Percentiles rank a stretch among this genome's conserved stretches.
These are phyloP conservation scores for Hymenotorrendiella dingleyae DNA, from an alignment of 2,329 filamentous ascomycete genomes.

Conservation along the genomic window DNA sequence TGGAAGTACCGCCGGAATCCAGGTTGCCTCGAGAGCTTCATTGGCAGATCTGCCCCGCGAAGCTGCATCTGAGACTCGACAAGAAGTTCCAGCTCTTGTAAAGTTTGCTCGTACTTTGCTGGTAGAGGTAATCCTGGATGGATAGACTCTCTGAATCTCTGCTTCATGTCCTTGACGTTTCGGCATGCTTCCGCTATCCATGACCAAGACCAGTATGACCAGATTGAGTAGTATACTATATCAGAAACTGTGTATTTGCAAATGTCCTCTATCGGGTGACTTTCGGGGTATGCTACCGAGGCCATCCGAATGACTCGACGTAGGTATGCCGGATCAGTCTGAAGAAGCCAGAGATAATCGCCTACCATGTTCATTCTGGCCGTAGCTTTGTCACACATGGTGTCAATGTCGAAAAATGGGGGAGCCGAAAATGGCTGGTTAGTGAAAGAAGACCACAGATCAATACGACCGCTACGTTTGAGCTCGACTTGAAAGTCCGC, in stretches of 20 bases:
- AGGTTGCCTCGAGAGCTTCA: neutral
- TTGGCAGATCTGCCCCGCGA: neutral
- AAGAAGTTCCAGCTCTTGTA: slow-evolving; percentile 6
- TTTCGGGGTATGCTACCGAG: neutral
- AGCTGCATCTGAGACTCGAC: neutral
- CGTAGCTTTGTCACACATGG: slow-evolving; percentile 2
- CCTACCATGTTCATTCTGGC: neutral
- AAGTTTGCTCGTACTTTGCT: slow-evolving; percentile 3
- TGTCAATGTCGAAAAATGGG: slow-evolving; percentile 5
- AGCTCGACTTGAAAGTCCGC: neutral
- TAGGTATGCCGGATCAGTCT: slow-evolving; percentile 8
- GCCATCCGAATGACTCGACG: neutral
- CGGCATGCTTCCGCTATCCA: slow-evolving; percentile 1
- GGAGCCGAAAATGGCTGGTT: slow-evolving; percentile 10
- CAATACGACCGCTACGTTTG: neutral
- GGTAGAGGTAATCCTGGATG: slow-evolving; percentile 4
- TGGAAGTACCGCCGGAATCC: slow-evolving; percentile 1
- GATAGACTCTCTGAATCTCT: slow-evolving; percentile 2
- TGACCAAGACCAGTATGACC: slow-evolving; percentile 8
- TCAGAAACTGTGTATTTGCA: neutral
- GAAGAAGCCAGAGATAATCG: slow-evolving; percentile 11
- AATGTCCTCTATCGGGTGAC: neutral
- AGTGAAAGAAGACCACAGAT: slow-evolving; percentile 6
- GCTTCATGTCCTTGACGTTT: slow-evolving; percentile 2
- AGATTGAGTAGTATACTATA: slow-evolving; percentile 1